These are phyloP conservation scores for Crithidia brevicula DNA, from an alignment of 208 protist species.

Conservation along the genomic window DNA sequence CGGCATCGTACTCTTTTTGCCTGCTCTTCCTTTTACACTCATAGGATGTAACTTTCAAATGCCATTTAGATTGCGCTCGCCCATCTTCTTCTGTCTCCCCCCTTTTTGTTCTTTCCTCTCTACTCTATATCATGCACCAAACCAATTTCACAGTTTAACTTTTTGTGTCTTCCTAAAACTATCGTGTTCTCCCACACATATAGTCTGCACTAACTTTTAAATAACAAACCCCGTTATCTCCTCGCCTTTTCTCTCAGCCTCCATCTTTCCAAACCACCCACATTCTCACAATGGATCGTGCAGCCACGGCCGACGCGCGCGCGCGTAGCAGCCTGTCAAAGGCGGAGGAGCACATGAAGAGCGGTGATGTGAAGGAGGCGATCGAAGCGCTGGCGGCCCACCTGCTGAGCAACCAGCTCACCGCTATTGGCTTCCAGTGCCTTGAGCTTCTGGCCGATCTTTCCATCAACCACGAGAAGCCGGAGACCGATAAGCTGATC, in stretches of 20 bases:
- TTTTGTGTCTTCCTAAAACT: no score
- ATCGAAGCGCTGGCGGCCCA: conserved; percentile 47
- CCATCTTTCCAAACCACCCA: not conserved
- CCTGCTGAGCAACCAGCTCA: conserved; percentile 43
- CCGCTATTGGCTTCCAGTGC: conserved; percentile 47
- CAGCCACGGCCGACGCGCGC: conserved; percentile 47
- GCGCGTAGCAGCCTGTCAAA: conserved; percentile 55
- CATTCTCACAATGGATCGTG: conserved; percentile 15
- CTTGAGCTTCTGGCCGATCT: conserved; percentile 68
- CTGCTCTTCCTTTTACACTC: no score
- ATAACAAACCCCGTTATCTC: not conserved
- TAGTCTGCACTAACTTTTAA: no score
- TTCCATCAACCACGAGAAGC: conserved; percentile 46
- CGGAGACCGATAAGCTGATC: conserved; percentile 24
- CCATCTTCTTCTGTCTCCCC: no score
- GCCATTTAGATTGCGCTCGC: no score
- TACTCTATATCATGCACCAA: no score
- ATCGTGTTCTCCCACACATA: no score
- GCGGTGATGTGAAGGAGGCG: conserved; percentile 50
- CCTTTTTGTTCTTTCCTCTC: no score
- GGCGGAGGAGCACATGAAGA: conserved; percentile 51
- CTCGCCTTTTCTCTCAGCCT: conserved; percentile 8
- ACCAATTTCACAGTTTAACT: no score
- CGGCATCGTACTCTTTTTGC: no score
- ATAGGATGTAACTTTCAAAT: no score